Evolutionary conservation across 2,329 filamentous ascomycete genomes (phyloP).

Genomic region (Pseudogymnoascus sp.): DNA sequence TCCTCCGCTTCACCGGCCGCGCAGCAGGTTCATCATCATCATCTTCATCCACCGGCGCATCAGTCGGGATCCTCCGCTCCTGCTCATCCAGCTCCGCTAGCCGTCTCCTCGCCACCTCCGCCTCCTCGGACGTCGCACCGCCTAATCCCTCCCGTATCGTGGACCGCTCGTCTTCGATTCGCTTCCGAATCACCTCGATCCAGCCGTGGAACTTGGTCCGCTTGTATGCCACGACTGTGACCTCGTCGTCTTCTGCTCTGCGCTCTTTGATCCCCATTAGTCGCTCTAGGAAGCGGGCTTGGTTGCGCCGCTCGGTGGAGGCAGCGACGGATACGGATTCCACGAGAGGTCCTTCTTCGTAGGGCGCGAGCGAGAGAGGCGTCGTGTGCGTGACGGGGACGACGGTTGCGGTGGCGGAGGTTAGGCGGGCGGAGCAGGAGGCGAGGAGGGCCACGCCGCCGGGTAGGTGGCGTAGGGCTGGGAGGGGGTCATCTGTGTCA

Average conservation of each 20-base stretch:
- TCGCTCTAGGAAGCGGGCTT: conserved; percentile 52
- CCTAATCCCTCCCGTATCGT: conserved; percentile 11
- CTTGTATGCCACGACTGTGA: conserved; percentile 47
- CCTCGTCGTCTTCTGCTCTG: conserved; percentile 55
- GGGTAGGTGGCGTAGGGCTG: conserved; percentile 41
- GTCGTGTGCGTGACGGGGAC: conserved; percentile 8
- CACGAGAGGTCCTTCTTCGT: background rate
- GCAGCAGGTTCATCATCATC: background rate
- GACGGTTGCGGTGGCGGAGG: conserved; percentile 36
- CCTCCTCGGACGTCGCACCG: background rate
- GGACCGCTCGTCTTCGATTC: conserved; percentile 16
- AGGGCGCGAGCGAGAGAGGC: background rate
- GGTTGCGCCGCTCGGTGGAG: conserved; percentile 30
- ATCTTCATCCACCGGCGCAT: background rate
- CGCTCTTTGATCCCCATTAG: conserved; percentile 56
- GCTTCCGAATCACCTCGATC: conserved; percentile 13
- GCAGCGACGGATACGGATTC: conserved; percentile 16
- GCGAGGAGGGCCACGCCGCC: conserved; percentile 62
- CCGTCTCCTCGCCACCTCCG: background rate
- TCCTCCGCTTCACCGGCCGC: background rate
- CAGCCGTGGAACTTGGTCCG: conserved; percentile 21
- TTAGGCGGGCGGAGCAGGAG: conserved; percentile 60
- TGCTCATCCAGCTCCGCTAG: conserved; percentile 9
- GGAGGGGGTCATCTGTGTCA: conserved; percentile 31
- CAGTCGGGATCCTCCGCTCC: background rate